These are phyloP conservation scores for Yarrowia osloensis DNA, from an alignment of 805 yeast genomes.

Conservation along the genomic window DNA sequence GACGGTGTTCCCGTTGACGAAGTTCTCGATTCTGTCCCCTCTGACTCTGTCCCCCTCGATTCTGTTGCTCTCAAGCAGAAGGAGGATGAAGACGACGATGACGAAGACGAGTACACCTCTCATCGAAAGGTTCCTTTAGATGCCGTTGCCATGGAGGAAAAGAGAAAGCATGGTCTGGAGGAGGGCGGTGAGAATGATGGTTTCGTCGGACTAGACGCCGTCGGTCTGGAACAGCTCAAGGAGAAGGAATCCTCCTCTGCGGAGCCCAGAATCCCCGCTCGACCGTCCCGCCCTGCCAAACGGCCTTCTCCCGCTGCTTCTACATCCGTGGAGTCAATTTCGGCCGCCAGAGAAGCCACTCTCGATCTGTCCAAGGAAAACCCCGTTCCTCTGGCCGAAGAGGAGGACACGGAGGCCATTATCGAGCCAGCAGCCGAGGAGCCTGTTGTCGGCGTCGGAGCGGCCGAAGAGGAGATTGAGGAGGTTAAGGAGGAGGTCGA, in stretches of 20 bases:
- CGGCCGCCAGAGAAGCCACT: neutral
- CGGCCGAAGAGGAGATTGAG: neutral
- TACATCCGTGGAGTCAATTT: neutral
- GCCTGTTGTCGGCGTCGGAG: neutral
- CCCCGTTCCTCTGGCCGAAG: neutral
- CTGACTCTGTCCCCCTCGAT: neutral
- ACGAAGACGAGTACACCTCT: neutral
- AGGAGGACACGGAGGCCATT: neutral
- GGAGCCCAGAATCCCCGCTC: neutral
- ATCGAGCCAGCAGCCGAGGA: neutral
- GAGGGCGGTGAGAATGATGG: neutral
- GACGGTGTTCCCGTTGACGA: no score
- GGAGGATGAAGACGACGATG: neutral
- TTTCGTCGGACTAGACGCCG: neutral
- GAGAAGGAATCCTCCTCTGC: neutral
- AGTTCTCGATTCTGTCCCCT: no score
- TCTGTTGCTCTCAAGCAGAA: neutral
- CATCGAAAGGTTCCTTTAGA: neutral
- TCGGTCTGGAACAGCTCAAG: neutral
- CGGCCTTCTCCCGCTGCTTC: neutral
- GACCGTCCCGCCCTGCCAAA: constrained; percentile 4
- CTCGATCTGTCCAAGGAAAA: neutral
- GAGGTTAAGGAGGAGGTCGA: neutral
- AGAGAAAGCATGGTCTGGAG: neutral
- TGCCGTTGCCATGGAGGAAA: constrained; percentile 2